phyloP scores from a whole-genome alignment of 2,329 filamentous ascomycete species.

The Fusarium ambrosium region DNA sequence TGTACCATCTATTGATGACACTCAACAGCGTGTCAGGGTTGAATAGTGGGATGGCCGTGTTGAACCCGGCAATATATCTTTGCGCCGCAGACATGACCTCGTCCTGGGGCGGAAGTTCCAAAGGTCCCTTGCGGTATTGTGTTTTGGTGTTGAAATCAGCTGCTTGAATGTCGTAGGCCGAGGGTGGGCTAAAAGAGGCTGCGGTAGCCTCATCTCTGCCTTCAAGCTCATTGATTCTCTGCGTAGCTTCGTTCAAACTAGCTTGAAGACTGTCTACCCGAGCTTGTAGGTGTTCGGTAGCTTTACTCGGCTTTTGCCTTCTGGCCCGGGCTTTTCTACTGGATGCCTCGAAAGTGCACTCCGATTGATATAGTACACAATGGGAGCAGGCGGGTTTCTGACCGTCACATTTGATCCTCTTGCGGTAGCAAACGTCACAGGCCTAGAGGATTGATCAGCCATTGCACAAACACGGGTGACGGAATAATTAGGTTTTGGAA shows the following conservation, averaged over 20 bases:
- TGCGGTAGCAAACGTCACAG: conserved; percentile 34
- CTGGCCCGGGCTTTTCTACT: conserved; percentile 8
- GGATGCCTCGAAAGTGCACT: conserved; percentile 9
- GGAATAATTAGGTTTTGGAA: not conserved
- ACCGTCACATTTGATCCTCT: conserved; percentile 31
- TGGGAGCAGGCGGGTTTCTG: conserved; percentile 26
- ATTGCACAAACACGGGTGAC: not conserved
- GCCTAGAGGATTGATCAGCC: conserved; percentile 7
- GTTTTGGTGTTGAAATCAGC: not conserved
- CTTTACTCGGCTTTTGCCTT: accelerated
- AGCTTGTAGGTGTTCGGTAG: not conserved
- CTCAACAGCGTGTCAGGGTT: not conserved
- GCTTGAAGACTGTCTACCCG: not conserved
- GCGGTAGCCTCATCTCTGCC: not conserved
- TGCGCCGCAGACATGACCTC: not conserved
- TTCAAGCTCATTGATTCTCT: conserved; percentile 7
- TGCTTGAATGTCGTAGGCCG: accelerated
- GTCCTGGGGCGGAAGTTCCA: not conserved
- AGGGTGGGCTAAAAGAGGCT: not conserved
- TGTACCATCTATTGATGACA: conserved; percentile 12
- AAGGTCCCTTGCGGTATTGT: accelerated
- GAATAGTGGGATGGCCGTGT: conserved; percentile 25
- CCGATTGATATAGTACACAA: conserved; percentile 6
- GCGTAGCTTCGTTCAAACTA: not conserved
- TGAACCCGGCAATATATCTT: conserved; percentile 14